phyloP scores from a whole-genome alignment of 2,329 filamentous ascomycete genomes.

The Chrysoporthe austroafricana region DNA sequence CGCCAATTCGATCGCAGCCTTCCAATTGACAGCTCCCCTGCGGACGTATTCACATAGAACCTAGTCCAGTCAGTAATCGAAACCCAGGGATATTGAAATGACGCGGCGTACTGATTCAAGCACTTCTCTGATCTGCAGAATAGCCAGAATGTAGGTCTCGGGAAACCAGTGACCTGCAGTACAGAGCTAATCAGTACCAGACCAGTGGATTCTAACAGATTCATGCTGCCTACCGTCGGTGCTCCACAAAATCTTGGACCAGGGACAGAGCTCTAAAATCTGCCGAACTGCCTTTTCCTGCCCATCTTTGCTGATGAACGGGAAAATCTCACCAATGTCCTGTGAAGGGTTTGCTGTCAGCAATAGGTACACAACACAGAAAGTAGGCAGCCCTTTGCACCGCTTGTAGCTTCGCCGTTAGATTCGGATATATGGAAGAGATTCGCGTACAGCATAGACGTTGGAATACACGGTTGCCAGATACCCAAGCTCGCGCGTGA shows the following conservation, averaged over 20 bases:
- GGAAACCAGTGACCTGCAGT: conserved; percentile 65
- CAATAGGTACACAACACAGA: neutral
- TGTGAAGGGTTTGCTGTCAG: neutral
- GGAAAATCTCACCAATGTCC: conserved; percentile 83
- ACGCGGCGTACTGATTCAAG: conserved; percentile 62
- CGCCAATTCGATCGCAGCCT: conserved; percentile 66
- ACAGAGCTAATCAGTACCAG: neutral
- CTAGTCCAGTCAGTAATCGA: conserved; percentile 41
- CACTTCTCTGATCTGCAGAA: conserved; percentile 71
- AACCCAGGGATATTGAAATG: neutral
- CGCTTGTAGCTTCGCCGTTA: neutral
- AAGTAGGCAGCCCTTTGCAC: neutral
- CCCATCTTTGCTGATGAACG: conserved; percentile 74
- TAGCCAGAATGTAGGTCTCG: conserved; percentile 76
- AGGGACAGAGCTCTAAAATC: conserved; percentile 75
- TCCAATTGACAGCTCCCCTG: conserved; percentile 62
- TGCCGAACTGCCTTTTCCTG: conserved; percentile 73
- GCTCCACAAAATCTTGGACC: conserved; percentile 77
- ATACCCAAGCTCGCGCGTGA: conserved; percentile 77
- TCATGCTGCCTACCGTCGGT: conserved; percentile 61
- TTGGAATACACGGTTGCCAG: conserved; percentile 77
- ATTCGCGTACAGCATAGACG: conserved; percentile 61
- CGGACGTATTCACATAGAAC: conserved; percentile 69
- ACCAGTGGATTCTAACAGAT: neutral
- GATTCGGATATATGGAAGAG: neutral